Evolutionary conservation across 2,329 filamentous ascomycete genomes (phyloP), one percentile per base, ranked within the genome.

Genomic region (Rutstroemia sp.): DNA sequence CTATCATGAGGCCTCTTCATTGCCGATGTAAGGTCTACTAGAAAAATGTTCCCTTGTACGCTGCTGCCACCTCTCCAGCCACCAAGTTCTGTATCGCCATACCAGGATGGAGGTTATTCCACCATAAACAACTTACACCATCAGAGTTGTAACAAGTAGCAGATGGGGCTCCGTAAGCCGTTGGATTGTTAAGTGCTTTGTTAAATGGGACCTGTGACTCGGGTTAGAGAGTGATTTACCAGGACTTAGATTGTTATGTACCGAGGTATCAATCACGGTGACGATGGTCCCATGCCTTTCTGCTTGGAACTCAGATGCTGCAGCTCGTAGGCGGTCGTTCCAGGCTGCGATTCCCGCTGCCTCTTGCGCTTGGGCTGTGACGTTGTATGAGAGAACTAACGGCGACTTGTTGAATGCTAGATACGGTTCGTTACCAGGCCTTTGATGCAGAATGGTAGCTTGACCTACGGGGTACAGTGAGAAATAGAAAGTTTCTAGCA

Each of bases 401-500:
- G 52, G 52, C 3, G n/a, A 23, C 8, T 54, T 49, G 5, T 49
- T 34, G 5, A 45, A 38, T 1, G 51, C 51, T 54, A 30, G 39
- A 42, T 42, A 42, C 2, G 6, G 19, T 42, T 42, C 16, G 39
- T 17, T 16, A 40, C 10, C 5, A 42, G 9, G 6, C 39, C 7
- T n/a, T 1, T 8, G n/a, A 42, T 42, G 39, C 14, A n/a, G 16
- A 42, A 8, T 42, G 1, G 10, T 30, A 1, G 16, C 12, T 3
- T 14, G 16, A 49, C 52, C 42, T 61, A 23, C 72, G 70, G 0
- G 78, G 78, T 2, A 78, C 76, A 57, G 72, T 75, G 49, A 80
- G 55, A 47, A 80, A 69, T 3, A 75, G 65, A 59, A 80, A 79
- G 23, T 75, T 76, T 52, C 75, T 70, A 5, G 72, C 76, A 0